These are phyloP conservation scores for Boletus rubescentipes DNA, from an alignment of 768 basidiomycete species.

Conservation along the genomic window DNA sequence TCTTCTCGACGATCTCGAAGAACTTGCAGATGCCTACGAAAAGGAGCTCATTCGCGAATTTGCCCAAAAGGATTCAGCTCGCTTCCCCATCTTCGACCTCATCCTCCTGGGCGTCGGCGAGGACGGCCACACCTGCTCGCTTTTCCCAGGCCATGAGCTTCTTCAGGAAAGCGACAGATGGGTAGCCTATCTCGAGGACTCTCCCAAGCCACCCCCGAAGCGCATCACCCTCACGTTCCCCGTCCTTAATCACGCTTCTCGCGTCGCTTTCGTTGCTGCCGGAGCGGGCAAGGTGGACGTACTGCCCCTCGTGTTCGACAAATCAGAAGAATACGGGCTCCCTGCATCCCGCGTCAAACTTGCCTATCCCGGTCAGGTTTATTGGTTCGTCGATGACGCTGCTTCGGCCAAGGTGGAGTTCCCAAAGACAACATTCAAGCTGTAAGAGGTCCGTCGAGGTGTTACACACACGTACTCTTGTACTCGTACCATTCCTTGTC, in stretches of 20 bases:
- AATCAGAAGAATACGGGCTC: constrained; percentile 66
- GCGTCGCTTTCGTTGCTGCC: constrained; percentile 85
- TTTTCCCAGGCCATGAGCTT: constrained; percentile 92
- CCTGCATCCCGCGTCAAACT: constrained; percentile 84
- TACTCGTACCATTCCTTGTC: constrained; percentile 23
- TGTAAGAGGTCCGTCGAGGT: constrained; percentile 33
- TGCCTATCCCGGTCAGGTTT: constrained; percentile 76
- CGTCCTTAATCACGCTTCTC: constrained; percentile 85
- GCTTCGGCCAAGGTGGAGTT: constrained; percentile 67
- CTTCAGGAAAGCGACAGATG: constrained; percentile 87
- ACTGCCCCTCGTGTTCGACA: constrained; percentile 72
- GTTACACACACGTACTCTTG: constrained; percentile 15
- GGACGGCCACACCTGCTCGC: constrained; percentile 97
- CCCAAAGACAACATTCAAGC: constrained; percentile 54
- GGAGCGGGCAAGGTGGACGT: constrained; percentile 82
- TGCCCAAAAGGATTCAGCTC: constrained; percentile 88
- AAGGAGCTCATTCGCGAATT: constrained; percentile 86
- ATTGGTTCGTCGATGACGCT: constrained; percentile 93
- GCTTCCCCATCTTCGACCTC: constrained; percentile 97
- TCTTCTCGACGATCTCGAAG: constrained; percentile 71
- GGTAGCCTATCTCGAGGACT: constrained; percentile 92
- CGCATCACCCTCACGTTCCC: constrained; percentile 92
- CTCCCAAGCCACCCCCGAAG: constrained; percentile 88
- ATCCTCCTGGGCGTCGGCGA: constrained; percentile 96
- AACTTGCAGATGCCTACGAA: constrained; percentile 80